Percentiles rank a stretch among this genome's conserved stretches.
phyloP scores from a whole-genome alignment of 305 asterid genomes.

The Andrographis paniculata region DNA sequence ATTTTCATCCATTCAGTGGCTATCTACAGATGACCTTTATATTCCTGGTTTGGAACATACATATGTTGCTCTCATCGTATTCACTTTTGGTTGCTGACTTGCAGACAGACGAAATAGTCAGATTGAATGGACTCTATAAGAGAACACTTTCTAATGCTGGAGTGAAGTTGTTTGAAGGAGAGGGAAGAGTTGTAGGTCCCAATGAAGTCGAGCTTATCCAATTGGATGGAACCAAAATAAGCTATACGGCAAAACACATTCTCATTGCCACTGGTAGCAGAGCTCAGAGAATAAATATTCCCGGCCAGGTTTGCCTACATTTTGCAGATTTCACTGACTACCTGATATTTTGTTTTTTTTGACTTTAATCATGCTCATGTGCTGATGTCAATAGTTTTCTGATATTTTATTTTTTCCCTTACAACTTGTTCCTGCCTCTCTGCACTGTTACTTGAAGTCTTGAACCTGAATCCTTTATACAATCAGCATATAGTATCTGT shows the following conservation, averaged over 20 bases:
- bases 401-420: too few species aligned
- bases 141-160: constrained; percentile 80
- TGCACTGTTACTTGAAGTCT: too few species aligned
- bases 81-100: constrained; percentile 13
- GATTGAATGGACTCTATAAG: constrained; percentile 90
- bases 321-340: constrained; percentile 11
- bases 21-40: not conserved
- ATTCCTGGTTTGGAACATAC: not conserved
- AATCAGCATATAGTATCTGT: too few species aligned
- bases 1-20: not conserved
- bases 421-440: too few species aligned
- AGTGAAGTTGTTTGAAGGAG: constrained; percentile 95
- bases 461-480: too few species aligned
- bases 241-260: constrained; percentile 79
- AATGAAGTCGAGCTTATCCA: constrained; percentile 89
- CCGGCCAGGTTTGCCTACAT: constrained; percentile 57
- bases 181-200: constrained; percentile 88
- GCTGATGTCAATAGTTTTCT: too few species aligned
- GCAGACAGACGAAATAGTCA: constrained; percentile 91
- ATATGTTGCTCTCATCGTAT: constrained; percentile 10
- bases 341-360: constrained; percentile 6
- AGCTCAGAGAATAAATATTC: constrained; percentile 74
- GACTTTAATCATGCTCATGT: not conserved
- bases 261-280: constrained; percentile 94
- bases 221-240: constrained; percentile 90